phyloP scores from a whole-genome alignment of 352 stramenopile genomes.

The Globisporangium alternatum region DNA sequence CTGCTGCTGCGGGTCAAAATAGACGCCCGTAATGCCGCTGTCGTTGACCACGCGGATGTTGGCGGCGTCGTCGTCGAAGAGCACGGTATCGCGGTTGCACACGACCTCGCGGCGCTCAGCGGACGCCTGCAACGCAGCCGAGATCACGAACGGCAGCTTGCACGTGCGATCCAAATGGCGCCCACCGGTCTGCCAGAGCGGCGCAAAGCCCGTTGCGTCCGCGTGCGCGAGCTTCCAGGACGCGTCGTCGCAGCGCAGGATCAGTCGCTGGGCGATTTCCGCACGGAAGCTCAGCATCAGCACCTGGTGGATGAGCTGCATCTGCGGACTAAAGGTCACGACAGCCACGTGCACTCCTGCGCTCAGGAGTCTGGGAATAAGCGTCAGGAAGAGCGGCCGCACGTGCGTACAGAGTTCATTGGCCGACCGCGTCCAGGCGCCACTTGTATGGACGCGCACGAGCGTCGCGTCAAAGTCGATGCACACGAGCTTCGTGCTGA shows the following conservation, averaged over 20 bases:
- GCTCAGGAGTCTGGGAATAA: constrained; percentile 50
- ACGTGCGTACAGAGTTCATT: constrained; percentile 44
- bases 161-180: constrained; percentile 60
- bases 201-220: constrained; percentile 47
- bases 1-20: constrained; percentile 53
- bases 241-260: constrained; percentile 61
- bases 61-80: constrained; percentile 77
- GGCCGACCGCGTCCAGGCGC: constrained; percentile 44
- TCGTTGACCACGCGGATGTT: constrained; percentile 77
- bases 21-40: constrained; percentile 66
- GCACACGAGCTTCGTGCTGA: constrained; percentile 62
- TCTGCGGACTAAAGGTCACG: constrained; percentile 81
- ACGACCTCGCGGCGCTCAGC: constrained; percentile 25
- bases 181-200: constrained; percentile 49
- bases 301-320: constrained; percentile 59
- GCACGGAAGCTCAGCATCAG: constrained; percentile 46
- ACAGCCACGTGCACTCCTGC: constrained; percentile 54
- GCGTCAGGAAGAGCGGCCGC: constrained; percentile 56
- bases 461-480: constrained; percentile 87
- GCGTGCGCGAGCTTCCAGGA: constrained; percentile 53
- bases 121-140: constrained; percentile 48
- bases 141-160: constrained; percentile 79
- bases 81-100: constrained; percentile 62
- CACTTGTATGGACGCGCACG: constrained; percentile 71
- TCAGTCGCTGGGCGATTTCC: constrained; percentile 34